A percentile compares a stretch with the other conserved stretches of the same genome.
These are phyloP conservation scores for Purpureocillium takamizusanense DNA, from an alignment of 2,329 filamentous ascomycete species.

Conservation along the genomic window DNA sequence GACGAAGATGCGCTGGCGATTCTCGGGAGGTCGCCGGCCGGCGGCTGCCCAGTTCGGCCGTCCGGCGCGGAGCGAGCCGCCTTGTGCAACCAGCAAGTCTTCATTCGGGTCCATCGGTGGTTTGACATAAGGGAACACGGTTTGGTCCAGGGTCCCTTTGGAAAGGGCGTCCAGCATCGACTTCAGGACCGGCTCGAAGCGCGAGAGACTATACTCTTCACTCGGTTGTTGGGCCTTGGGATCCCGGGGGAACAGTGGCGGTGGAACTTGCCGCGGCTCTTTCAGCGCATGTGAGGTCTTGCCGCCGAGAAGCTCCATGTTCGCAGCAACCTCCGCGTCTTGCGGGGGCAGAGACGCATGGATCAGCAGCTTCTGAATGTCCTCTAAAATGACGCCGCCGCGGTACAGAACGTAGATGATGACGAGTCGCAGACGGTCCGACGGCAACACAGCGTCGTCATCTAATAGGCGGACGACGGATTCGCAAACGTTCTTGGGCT, in stretches of 20 bases:
- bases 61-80: slow-evolving; percentile 77
- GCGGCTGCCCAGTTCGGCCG: slow-evolving; percentile 94
- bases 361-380: slow-evolving; percentile 73
- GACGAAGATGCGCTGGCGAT: slow-evolving; percentile 81
- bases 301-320: slow-evolving; percentile 74
- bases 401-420: slow-evolving; percentile 79
- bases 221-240: slow-evolving; percentile 41
- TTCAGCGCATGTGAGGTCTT: slow-evolving; percentile 62
- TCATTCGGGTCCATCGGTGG: slow-evolving; percentile 56
- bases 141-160: slow-evolving; percentile 57
- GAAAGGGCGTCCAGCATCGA: slow-evolving; percentile 70
- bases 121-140: slow-evolving; percentile 63
- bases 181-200: slow-evolving; percentile 76
- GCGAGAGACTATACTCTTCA: slow-evolving; percentile 78
- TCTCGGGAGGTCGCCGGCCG: slow-evolving; percentile 63
- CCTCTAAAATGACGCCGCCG: slow-evolving; percentile 74
- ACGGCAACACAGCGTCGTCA: slow-evolving; percentile 61
- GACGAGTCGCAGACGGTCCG: slow-evolving; percentile 77
- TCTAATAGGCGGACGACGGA: slow-evolving; percentile 83
- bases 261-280: slow-evolving; percentile 57
- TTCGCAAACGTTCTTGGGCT: slow-evolving; percentile 81
- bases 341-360: slow-evolving; percentile 71
- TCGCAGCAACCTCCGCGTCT: slow-evolving; percentile 65
- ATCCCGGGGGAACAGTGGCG: slow-evolving; percentile 66
- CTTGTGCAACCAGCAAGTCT: slow-evolving; percentile 44